Evolutionary conservation across 495 filamentous ascomycete genomes (phyloP), one percentile per base, ranked within the genome.

Genomic region (Hypoxylon fuscum): DNA sequence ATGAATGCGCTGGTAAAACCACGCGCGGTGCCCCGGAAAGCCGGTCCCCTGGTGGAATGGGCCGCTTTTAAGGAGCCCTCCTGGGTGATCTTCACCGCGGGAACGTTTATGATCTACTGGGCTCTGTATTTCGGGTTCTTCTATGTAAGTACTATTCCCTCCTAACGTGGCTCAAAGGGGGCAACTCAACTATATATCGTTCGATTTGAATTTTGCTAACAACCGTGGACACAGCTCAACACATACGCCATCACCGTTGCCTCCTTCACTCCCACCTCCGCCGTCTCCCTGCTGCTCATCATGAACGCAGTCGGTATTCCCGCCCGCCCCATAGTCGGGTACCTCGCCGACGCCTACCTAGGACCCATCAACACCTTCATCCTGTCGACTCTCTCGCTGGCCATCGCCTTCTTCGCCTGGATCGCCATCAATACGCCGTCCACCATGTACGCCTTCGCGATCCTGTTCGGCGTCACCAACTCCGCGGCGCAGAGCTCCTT

Each of bases 121-220:
- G 74, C 72, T 8, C 59, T 81, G 18, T 80, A 76, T 54, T 80
- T 81, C 62, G 77, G 73, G 2, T 76, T 65, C 35, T 79, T 81
- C 43, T 81, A 77, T 55, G 78, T 79, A 48, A 74, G 78, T 66
- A 23, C 20, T 1, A 45, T 37, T n/a, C 14, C n/a, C 40, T 52
- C 40, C 10, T n/a, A 10, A 7, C 9, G 12, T 42, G 11, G 14
- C 22, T 45, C 20, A 25, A 34, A 23, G 31, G 31, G 18, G 21
- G 34, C 47, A 29, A 46, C 38, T 31, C 23, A 15, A 35, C 6
- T 1, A 42, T 17, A 27, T 35, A 42, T 2, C 22, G 4, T 11
- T 18, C n/a, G 11, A 38, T 15, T 4, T 12, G 18, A 21, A 12
- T 23, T 22, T 17, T 21, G 18, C 49, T 56, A 50, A 61, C 44